A percentile compares a stretch with the other conserved stretches of the same genome.
These are phyloP conservation scores for Taphrina flavorubra DNA, from an alignment of 1,139 yeast species.

Conservation along the genomic window DNA sequence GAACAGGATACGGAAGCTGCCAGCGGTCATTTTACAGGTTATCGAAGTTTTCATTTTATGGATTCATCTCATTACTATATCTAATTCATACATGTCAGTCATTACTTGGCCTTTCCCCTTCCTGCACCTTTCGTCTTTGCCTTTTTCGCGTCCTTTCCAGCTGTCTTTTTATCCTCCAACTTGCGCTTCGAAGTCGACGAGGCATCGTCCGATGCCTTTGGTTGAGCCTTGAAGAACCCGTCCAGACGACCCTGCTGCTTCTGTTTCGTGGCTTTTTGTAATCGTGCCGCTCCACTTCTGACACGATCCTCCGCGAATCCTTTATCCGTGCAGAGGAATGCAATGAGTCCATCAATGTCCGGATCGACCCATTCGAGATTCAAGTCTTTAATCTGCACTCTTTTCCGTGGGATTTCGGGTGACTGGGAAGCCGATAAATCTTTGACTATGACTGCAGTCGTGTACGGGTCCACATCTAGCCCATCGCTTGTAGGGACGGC, in stretches of 20 bases:
- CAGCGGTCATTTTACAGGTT: no score
- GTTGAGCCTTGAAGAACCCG: conserved; percentile 81
- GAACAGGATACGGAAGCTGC: no score
- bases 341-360: conserved; percentile 72
- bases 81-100: neutral
- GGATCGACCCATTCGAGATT: conserved; percentile 74
- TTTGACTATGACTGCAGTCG: conserved; percentile 29
- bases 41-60: no score
- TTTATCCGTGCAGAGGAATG: conserved; percentile 73
- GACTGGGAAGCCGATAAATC: conserved; percentile 36
- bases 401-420: conserved; percentile 35
- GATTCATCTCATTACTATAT: neutral
- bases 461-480: conserved; percentile 21
- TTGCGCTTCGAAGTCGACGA: conserved; percentile 29
- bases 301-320: conserved; percentile 94
- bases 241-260: conserved; percentile 92
- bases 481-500: conserved; percentile 7
- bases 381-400: conserved; percentile 61
- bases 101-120: conserved; percentile 18
- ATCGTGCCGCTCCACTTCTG: conserved; percentile 80
- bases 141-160: conserved; percentile 43
- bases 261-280: conserved; percentile 79
- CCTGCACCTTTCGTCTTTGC: conserved; percentile 32
- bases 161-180: conserved; percentile 49
- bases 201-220: conserved; percentile 57